These are phyloP conservation scores for Pelargonium fulgidum DNA, from an alignment of 441 rosid species.

Conservation along the genomic window DNA sequence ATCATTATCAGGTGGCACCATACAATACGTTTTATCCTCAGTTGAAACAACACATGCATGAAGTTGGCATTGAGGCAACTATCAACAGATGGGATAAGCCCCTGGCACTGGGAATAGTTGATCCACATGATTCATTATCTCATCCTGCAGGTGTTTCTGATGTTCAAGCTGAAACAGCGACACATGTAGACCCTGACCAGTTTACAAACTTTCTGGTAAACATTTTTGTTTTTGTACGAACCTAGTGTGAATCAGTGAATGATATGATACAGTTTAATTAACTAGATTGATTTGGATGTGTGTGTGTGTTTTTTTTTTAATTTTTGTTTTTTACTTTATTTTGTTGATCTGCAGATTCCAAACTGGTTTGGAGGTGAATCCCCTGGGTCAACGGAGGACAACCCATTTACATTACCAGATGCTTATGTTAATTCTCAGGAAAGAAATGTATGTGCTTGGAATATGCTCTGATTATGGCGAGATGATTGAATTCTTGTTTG, in stretches of 20 bases:
- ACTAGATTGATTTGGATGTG: background rate
- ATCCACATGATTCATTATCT: constrained; percentile 91
- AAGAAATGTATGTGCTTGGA: constrained; percentile 54
- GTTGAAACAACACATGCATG: constrained; percentile 86
- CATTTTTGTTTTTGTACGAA: background rate
- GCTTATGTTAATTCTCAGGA: constrained; percentile 61
- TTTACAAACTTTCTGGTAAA: constrained; percentile 85
- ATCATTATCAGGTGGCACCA: constrained; percentile 69
- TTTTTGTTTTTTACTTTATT: background rate
- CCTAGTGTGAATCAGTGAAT: background rate
- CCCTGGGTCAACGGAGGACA: constrained; percentile 65
- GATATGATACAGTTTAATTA: too few relatives aligned
- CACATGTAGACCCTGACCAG: constrained; percentile 78
- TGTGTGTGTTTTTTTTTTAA: background rate
- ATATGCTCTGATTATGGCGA: too few relatives aligned
- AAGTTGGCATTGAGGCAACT: constrained; percentile 69
- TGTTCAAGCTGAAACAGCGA: constrained; percentile 85
- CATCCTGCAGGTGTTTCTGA: constrained; percentile 98
- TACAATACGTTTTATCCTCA: constrained; percentile 87
- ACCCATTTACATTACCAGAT: constrained; percentile 81
- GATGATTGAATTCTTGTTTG: background rate
- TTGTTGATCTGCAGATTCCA: constrained; percentile 55
- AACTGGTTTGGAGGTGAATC: constrained; percentile 77
- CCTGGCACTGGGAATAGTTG: constrained; percentile 76
- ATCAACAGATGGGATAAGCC: constrained; percentile 91